Evolutionary conservation across 2,329 filamentous ascomycete genomes (phyloP).

Genomic region (Juglanconis sp.): DNA sequence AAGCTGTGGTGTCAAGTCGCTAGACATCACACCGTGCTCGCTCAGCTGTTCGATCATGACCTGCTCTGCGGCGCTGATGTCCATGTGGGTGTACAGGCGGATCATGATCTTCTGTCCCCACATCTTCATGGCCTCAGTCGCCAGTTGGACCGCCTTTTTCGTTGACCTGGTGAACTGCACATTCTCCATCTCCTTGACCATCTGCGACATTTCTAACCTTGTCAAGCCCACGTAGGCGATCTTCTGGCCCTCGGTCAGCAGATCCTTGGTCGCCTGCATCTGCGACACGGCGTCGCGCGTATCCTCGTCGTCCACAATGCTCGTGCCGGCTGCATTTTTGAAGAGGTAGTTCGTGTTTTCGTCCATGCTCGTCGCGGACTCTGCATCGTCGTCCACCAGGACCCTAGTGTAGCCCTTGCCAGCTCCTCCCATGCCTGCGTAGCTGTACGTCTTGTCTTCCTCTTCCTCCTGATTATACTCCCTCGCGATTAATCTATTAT

Average conservation of each 20-base stretch:
- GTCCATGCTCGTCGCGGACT: constrained; percentile 93
- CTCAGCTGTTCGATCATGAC: constrained; percentile 98
- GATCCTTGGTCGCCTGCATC: constrained; percentile 91
- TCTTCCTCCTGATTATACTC: constrained; percentile 73
- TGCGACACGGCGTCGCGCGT: constrained; percentile 82
- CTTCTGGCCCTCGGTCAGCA: constrained; percentile 90
- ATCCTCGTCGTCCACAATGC: constrained; percentile 67
- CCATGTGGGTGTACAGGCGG: constrained; percentile 91
- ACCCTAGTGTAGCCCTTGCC: constrained; percentile 95
- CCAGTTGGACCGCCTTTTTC: constrained; percentile 68
- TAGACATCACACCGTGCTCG: constrained; percentile 83
- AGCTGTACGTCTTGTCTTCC: constrained; percentile 63
- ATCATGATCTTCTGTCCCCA: constrained; percentile 99
- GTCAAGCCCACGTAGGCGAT: constrained; percentile 94
- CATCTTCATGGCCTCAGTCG: constrained; percentile 81
- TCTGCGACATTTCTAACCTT: constrained; percentile 72
- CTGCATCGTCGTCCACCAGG: constrained; percentile 89
- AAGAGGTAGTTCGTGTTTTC: constrained; percentile 97
- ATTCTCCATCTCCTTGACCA: constrained; percentile 66
- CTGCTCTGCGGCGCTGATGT: constrained; percentile 86
- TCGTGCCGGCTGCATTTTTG: constrained; percentile 63
- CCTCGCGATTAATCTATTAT: constrained; percentile 79
- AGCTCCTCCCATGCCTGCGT: constrained; percentile 78
- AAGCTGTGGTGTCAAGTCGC: constrained; percentile 78
- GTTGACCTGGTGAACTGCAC: constrained; percentile 57